Percentiles rank a stretch among this genome's conserved stretches.
Conservation (phyloP, 2,329 filamentous ascomycete species). For the Paecilomyces dactylethromorphus region DNA sequence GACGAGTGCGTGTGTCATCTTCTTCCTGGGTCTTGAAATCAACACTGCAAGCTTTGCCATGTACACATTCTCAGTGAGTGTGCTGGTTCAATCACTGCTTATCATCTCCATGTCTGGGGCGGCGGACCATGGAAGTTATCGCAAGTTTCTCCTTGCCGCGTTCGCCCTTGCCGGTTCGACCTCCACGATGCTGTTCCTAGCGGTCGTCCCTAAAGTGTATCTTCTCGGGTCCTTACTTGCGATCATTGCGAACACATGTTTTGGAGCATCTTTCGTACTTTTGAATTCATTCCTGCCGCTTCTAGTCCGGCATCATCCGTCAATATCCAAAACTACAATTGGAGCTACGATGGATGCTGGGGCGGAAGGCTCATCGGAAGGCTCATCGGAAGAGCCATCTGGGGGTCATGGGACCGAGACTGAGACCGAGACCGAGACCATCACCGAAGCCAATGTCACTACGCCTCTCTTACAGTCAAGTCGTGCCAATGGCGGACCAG, state of each 20-base stretch:
- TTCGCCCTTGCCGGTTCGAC: conserved; percentile 79
- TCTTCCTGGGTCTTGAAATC: conserved; percentile 74
- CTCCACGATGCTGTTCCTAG: conserved; percentile 82
- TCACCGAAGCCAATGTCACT: conserved; percentile 14
- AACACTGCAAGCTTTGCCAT: conserved; percentile 97
- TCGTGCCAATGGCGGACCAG: conserved; percentile 3
- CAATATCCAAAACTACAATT: conserved; percentile 29
- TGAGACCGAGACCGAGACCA: conserved; percentile 5
- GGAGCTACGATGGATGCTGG: conserved; percentile 1
- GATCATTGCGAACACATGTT: conserved; percentile 86
- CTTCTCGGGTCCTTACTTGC: conserved; percentile 76
- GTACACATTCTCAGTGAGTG: conserved; percentile 95
- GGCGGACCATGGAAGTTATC: conserved; percentile 86
- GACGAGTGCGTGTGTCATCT: conserved; percentile 70
- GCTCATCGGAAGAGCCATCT: conserved; percentile 3
- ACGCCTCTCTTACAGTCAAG: conserved; percentile 19
- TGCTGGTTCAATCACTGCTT: conserved; percentile 78
- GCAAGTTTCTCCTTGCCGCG: conserved; percentile 77
- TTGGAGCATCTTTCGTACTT: conserved; percentile 90
- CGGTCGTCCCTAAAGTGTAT: conserved; percentile 68
- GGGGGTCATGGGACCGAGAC: conserved; percentile 3
- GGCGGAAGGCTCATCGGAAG: background rate
- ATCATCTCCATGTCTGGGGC: conserved; percentile 96
- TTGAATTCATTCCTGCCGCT: conserved; percentile 92
- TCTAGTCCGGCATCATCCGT: conserved; percentile 77